A percentile compares a stretch with the other conserved stretches of the same genome.
Evolutionary conservation across 495 filamentous ascomycete genomes (phyloP).

Genomic region (Aspergillus biplanus): DNA sequence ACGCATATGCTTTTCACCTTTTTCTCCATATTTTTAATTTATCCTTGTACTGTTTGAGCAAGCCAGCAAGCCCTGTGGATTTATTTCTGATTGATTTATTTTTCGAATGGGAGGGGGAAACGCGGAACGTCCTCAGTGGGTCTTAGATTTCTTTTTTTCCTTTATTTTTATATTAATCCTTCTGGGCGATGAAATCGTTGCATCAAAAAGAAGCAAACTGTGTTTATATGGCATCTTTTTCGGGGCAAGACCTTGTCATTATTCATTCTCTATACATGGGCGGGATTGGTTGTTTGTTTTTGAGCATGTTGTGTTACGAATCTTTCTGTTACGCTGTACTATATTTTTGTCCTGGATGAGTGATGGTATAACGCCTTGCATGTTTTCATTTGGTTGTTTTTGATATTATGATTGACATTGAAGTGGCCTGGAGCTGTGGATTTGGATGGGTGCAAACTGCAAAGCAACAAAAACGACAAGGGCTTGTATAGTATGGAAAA

Average conservation of each 20-base stretch:
- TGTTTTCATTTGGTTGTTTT: conserved; percentile 11
- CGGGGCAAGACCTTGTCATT: conserved; percentile 5
- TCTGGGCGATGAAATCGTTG: conserved; percentile 17
- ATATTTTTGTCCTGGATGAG: conserved; percentile 27
- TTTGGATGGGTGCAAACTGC: conserved; percentile 9
- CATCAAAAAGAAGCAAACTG: conserved; percentile 27
- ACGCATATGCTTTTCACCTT: conserved; percentile 19
- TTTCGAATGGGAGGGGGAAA: conserved; percentile 1
- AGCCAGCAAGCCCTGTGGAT: conserved; percentile 20
- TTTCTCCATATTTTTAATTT: conserved; percentile 15
- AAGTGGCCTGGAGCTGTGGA: conserved; percentile 16
- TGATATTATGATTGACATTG: conserved; percentile 21
- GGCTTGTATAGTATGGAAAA: conserved; percentile 16
- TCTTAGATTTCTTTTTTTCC: conserved; percentile 23
- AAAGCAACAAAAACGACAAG: not conserved
- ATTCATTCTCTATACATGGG: conserved; percentile 13
- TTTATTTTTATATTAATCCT: not conserved
- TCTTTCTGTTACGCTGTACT: conserved; percentile 24
- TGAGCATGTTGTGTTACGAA: conserved; percentile 21
- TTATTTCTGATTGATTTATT: conserved; percentile 5
- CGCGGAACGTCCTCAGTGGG: conserved; percentile 9
- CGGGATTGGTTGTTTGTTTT: conserved; percentile 14
- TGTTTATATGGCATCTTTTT: conserved; percentile 15
- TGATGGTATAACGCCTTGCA: conserved; percentile 28
- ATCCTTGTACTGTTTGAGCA: conserved; percentile 20